Base-by-base conservation (phyloP, 306 rosid genomes). In the Vicia villosa region DNA sequence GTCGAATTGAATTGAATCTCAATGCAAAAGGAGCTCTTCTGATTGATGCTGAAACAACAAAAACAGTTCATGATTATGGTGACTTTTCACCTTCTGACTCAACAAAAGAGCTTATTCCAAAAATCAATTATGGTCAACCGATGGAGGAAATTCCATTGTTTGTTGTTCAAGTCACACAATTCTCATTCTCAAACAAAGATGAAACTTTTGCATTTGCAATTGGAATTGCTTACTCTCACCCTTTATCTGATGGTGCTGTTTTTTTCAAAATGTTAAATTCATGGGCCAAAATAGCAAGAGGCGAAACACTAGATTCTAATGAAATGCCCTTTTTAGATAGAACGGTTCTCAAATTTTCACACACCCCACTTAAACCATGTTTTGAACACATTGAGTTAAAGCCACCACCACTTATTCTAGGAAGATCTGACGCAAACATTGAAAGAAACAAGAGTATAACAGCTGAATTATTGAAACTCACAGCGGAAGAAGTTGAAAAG, bases 301-400 rank as follows among this genome's bases (percentile, higher is more conserved):
- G 76, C 10, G 67, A 42, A 3, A 8, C 55, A 1, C 4, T 70
- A 22, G 43, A 43, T 0, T 4, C 57, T 9, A 13, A 63, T 14
- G 68, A 77, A 21, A 10, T 43, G 5, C 77, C 81, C 1, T 62
- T 70, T 38, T 5, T 69, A 0, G 81, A 77, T 38, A 13, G 81
- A 51, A 62, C 42, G 2, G 0, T 76, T 0, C 36, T 75, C 5
- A 68, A 37, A 75, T 55, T 69, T 2, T 17, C 49, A 6, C 9
- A 28, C 20, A 20, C 38, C 0, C 26, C 46, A 0, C 0, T 6
- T 0, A 1, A 47, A 41, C 73, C 61, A 4, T n/a, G 6, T 5
- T 66, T 66, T 4, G 41, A 66, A 1, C 79, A 66, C 42, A 1
- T 21, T 0, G 79, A 74, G 4, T 45, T 74, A 3, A 57, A 45